Conservation (phyloP, 2,329 filamentous ascomycete species). For the Nigrospora sphaerica region DNA sequence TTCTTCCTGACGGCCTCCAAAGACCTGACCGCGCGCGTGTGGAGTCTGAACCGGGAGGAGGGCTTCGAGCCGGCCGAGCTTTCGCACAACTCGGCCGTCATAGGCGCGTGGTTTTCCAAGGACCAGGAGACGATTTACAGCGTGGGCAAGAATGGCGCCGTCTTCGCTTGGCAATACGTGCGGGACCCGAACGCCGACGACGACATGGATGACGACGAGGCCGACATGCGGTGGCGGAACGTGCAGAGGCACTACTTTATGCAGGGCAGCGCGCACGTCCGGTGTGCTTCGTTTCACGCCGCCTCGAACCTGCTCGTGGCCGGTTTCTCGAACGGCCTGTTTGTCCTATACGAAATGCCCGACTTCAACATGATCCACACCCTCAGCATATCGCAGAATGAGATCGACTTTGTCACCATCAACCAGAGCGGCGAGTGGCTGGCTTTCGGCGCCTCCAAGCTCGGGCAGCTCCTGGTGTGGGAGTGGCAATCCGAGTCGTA, state of each 20-base stretch:
- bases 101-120: slow-evolving; percentile 94
- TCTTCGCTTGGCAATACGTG: slow-evolving; percentile 89
- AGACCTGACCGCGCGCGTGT: slow-evolving; percentile 88
- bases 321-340: slow-evolving; percentile 90
- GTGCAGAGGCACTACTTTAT: slow-evolving; percentile 89
- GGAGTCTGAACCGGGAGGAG: slow-evolving; percentile 83
- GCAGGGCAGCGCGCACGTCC: slow-evolving; percentile 80
- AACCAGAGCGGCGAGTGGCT: slow-evolving; percentile 96
- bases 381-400: slow-evolving; percentile 87
- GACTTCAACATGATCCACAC: slow-evolving; percentile 95
- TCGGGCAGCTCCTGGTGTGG: slow-evolving; percentile 96
- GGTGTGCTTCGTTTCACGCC: slow-evolving; percentile 85
- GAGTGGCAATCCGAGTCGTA: slow-evolving; percentile 99
- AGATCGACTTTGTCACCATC: slow-evolving; percentile 90
- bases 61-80: slow-evolving; percentile 86
- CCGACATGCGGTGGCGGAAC: slow-evolving; percentile 81
- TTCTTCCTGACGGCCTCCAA: slow-evolving; percentile 92
- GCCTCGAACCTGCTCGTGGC: slow-evolving; percentile 88
- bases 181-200: slow-evolving; percentile 52
- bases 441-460: slow-evolving; percentile 89
- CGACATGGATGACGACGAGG: slow-evolving; percentile 52
- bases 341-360: slow-evolving; percentile 91
- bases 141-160: slow-evolving; percentile 91
- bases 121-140: slow-evolving; percentile 96
- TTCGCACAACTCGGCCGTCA: slow-evolving; percentile 80